phyloP scores from a whole-genome alignment of 371 early-diverging fungal species.

The Dinochytrium kinnereticum region DNA sequence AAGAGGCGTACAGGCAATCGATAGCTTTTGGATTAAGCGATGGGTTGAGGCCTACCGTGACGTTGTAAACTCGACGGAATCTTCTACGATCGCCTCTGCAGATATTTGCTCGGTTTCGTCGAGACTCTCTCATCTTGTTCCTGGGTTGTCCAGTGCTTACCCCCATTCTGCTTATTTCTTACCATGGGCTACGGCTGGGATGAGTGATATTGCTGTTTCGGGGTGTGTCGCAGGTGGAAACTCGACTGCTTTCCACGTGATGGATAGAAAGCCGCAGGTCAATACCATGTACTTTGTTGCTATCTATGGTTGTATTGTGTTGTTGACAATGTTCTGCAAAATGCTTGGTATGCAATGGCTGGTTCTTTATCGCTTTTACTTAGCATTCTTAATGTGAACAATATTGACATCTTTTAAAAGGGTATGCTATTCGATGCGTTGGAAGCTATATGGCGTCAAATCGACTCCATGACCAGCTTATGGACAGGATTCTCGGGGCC shows the following conservation, averaged over 20 bases:
- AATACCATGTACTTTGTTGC: too few species aligned
- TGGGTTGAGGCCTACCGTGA: constrained; percentile 46
- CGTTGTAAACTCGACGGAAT: background rate
- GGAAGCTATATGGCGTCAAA: constrained; percentile 46
- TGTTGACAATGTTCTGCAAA: constrained; percentile 16
- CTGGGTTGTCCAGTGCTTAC: too few species aligned
- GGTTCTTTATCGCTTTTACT: constrained; percentile 12
- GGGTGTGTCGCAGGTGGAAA: too few species aligned
- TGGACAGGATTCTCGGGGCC: constrained; percentile 45
- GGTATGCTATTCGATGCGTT: constrained; percentile 21
- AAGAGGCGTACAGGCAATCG: constrained; percentile 29
- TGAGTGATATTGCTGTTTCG: too few species aligned
- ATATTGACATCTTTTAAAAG: constrained; percentile 5
- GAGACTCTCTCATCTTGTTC: too few species aligned
- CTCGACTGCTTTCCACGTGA: too few species aligned
- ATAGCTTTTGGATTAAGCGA: constrained; percentile 53
- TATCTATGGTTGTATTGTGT: constrained; percentile 43
- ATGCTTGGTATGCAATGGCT: constrained; percentile 26
- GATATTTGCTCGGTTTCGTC: too few species aligned
- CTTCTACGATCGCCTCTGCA: too few species aligned
- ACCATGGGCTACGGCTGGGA: too few species aligned
- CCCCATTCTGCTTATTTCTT: too few species aligned
- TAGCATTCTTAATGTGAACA: background rate
- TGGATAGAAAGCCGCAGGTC: too few species aligned
- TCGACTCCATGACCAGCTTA: constrained; percentile 42